Percentiles rank a stretch among this genome's conserved stretches.
These are phyloP conservation scores for Phanerochaete carnosa DNA, from an alignment of 768 basidiomycete genomes.

Conservation along the genomic window DNA sequence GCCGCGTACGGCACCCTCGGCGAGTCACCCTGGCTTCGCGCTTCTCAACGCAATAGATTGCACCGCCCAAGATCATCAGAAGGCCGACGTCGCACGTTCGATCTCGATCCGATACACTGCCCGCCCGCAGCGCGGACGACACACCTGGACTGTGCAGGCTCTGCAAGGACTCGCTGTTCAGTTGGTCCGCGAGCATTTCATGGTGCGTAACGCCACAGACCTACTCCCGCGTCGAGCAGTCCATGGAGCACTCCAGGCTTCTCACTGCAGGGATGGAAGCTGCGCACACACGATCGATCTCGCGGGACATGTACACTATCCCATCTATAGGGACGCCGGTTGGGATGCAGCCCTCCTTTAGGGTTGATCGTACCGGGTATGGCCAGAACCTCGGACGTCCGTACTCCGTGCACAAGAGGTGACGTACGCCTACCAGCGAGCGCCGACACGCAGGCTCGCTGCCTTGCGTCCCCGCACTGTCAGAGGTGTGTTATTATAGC, in stretches of 20 bases:
- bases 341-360: not conserved
- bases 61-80: not conserved
- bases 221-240: not conserved
- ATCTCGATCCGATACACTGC: not conserved
- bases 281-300: not conserved
- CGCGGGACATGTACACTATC: not conserved
- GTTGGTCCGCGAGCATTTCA: not conserved
- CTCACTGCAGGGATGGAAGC: not conserved
- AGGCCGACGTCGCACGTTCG: not conserved
- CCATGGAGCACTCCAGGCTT: not conserved
- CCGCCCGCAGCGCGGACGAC: not conserved
- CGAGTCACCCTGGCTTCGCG: not conserved
- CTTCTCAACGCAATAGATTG: not conserved
- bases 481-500: too few relatives aligned
- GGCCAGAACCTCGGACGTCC: slow-evolving; percentile 2
- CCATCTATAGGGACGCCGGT: not conserved
- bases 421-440: too few relatives aligned
- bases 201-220: not conserved
- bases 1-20: not conserved
- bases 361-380: not conserved
- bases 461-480: too few relatives aligned
- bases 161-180: not conserved
- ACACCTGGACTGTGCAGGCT: not conserved
- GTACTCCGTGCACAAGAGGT: not conserved
- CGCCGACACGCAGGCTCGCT: not conserved